Evolutionary conservation across 495 filamentous ascomycete species (phyloP).

Genomic region (Cudoniella acicularis): DNA sequence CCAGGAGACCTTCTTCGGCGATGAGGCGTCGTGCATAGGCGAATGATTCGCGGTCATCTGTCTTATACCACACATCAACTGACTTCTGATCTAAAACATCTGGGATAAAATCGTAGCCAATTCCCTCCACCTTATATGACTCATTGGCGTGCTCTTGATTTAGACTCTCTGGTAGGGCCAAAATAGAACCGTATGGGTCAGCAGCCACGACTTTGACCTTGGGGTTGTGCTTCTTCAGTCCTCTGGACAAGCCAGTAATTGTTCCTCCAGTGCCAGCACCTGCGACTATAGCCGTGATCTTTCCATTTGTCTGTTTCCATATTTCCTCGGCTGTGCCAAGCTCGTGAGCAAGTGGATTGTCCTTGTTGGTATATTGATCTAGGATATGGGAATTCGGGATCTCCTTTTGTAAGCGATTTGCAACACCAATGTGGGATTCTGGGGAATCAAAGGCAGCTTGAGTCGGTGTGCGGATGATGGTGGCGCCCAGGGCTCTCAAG

Average conservation of each 20-base stretch:
- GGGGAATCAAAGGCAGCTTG: slow-evolving; percentile 91
- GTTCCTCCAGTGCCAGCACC: slow-evolving; percentile 96
- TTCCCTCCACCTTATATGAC: slow-evolving; percentile 96
- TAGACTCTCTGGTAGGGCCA: slow-evolving; percentile 72
- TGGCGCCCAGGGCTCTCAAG: slow-evolving; percentile 85
- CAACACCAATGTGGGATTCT: slow-evolving; percentile 96
- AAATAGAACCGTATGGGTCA: slow-evolving; percentile 84
- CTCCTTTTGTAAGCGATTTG: slow-evolving; percentile 84
- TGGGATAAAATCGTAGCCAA: slow-evolving; percentile 97
- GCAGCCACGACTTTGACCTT: slow-evolving; percentile 83
- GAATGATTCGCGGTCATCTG: slow-evolving; percentile 89
- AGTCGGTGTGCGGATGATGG: slow-evolving; percentile 96
- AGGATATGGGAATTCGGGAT: slow-evolving; percentile 95
- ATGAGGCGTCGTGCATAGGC: slow-evolving; percentile 84
- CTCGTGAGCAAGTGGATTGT: slow-evolving; percentile 95
- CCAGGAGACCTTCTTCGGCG: slow-evolving; percentile 89
- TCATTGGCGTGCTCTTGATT: slow-evolving; percentile 78
- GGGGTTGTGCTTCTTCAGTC: slow-evolving; percentile 80
- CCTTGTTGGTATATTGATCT: slow-evolving; percentile 89
- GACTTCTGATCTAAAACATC: slow-evolving; percentile 78
- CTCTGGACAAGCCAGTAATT: slow-evolving; percentile 83
- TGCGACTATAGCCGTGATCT: slow-evolving; percentile 80
- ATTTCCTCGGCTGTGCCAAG: slow-evolving; percentile 94
- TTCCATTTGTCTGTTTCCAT: slow-evolving; percentile 84
- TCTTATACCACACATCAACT: slow-evolving; percentile 98